Evolutionary conservation across 179 eudicot genomes (phyloP), one percentile per base, ranked within the genome.

Genomic region (Carnegiea gigantea): DNA sequence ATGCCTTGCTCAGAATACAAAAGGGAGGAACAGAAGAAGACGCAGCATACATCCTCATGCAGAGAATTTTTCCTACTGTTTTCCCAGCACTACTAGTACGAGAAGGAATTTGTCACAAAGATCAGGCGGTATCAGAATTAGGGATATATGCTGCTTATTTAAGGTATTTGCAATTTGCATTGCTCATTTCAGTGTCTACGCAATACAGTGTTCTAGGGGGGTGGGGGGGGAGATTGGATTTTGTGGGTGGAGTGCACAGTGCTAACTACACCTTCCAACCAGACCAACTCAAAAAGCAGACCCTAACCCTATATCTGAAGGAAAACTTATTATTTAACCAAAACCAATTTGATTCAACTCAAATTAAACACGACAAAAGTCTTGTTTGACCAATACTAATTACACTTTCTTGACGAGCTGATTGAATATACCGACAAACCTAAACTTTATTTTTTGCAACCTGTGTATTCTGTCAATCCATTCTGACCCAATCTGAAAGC

Each of bases 21-120:
- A 88, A 88, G 86, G 95, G 86, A 77, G 90, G 89, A 71, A 79
- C 87, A 21, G 93, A 91, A 77, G 98, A 91, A 82, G 83, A 92
- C 75, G 97, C 97, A 70, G 99, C 99, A 21, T 96, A 92, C 87
- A 96, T 96, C 74, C 97, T 96, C 60, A 96, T 96, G 99, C 99
- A 96, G 81, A 90, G 98, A 85, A 96, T 96, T 82, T 94, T 96
- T 78, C 98, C 99, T 20, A 85, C 89, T 28, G 82, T 84, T 77
- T 83, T 91, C 33, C 93, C 91, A 65, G 86, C 96, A 18, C 86
- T 88, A 84, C 82, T 94, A 62, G 80, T 96, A 87, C 90, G 97
- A 57, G 92, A 92, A 43, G 99, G 99, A 70, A 81, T 84, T 77
- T 89, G 89, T 82, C 88, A 90, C 86, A 90, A 90, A 85, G 97